Evolutionary conservation across 2,329 filamentous ascomycete species (phyloP), one percentile per base, ranked within the genome.

Genomic region (Epichloe sibirici): DNA sequence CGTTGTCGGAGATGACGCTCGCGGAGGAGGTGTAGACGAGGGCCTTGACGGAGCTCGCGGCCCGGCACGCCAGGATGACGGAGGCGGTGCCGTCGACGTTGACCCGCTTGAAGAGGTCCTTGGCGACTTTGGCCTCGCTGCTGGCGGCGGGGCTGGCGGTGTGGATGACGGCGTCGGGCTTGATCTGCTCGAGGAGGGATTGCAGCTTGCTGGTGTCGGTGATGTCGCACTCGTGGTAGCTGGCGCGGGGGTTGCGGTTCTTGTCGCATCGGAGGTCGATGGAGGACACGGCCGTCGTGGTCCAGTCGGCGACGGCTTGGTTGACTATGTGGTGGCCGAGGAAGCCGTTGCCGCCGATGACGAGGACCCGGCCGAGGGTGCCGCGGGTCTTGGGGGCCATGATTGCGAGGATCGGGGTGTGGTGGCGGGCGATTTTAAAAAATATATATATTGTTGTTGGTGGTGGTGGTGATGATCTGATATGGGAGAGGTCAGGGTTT

Each of bases 11-110:
- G 57, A 95, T 75, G 56, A 95, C 85, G 55, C 89, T 94, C 51
- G 88, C 86, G 51, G 86, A 93, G 67, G 87, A 93, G 17, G 91
- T 97, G 70, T 91, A 95, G 46, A 97, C 88, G 57, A 97, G 82
- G 0, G 80, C 87, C 69, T 83, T 88, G 62, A 91, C 89, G 56
- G 38, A 42, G 28, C 13, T 21, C 37, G 23, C 21, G 58, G 79
- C 74, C 63, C 79, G 78, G 60, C 86, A 86, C 15, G 87, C 88
- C 38, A 84, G 80, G 51, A 97, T 73, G 48, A 96, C 78, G 58
- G 85, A 83, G 58, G 75, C 76, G 13, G 93, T 96, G 49, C 91
- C 91, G 49, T 89, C 84, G 50, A 95, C 84, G 67, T 97, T 98
- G 65, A 97, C 86, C 66, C 83, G 84, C 61, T 81, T 80, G 66